Conservation (phyloP, 495 filamentous ascomycete species). For the Xylaria curta region DNA sequence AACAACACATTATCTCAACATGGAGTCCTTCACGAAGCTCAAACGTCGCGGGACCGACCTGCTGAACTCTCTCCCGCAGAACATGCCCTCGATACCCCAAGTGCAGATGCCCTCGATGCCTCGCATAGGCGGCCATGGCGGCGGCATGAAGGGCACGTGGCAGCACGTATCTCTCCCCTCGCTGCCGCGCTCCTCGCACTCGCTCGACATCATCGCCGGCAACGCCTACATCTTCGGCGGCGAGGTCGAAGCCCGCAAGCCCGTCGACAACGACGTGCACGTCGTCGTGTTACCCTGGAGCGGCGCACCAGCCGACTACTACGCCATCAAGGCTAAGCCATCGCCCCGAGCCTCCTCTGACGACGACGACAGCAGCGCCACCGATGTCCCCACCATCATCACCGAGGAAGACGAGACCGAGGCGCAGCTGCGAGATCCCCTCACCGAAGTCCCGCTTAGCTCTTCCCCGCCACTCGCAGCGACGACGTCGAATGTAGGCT, state of each 20-base stretch:
- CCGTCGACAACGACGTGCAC: conserved; percentile 74
- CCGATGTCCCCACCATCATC: conserved; percentile 35
- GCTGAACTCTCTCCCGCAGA: conserved; percentile 47
- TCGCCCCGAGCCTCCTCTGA: conserved; percentile 24
- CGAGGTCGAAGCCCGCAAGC: conserved; percentile 56
- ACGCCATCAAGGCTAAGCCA: conserved; percentile 54
- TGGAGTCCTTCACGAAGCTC: conserved; percentile 53
- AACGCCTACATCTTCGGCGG: conserved; percentile 75
- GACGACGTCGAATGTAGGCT: background rate
- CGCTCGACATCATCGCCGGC: conserved; percentile 68
- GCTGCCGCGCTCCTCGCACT: conserved; percentile 73
- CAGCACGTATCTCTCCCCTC: conserved; percentile 58
- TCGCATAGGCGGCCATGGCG: conserved; percentile 19
- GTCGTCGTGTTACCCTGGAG: conserved; percentile 64
- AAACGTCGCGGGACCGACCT: conserved; percentile 54
- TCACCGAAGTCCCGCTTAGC: conserved; percentile 34
- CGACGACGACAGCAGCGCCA: background rate
- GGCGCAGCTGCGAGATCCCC: conserved; percentile 31
- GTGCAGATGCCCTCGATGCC: conserved; percentile 35
- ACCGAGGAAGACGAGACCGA: conserved; percentile 49
- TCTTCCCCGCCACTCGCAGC: conserved; percentile 20
- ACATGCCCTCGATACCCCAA: conserved; percentile 40
- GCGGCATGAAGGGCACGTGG: conserved; percentile 63
- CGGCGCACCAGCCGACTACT: conserved; percentile 62
- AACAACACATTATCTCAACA: conserved; percentile 19